Percentiles rank a stretch among this genome's conserved stretches.
Evolutionary conservation across 2,329 filamentous ascomycete genomes (phyloP).

Genomic region (Fusarium palustre): DNA sequence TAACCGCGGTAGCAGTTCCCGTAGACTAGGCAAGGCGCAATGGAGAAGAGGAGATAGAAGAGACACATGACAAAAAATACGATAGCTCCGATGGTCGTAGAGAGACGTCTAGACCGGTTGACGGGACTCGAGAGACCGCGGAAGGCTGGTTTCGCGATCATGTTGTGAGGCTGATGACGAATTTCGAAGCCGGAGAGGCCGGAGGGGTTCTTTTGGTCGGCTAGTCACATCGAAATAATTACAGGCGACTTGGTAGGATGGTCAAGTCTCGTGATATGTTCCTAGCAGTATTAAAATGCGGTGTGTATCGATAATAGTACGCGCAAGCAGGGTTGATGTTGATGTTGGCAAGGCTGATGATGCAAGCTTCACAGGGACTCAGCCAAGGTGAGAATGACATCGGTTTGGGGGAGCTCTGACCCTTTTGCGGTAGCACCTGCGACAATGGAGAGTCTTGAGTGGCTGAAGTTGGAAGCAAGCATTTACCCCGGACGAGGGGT

Average conservation of each 20-base stretch:
- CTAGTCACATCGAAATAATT: conserved; percentile 38
- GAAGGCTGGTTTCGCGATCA: conserved; percentile 37
- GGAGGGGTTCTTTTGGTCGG: conserved; percentile 35
- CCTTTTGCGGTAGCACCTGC: conserved; percentile 30
- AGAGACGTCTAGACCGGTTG: conserved; percentile 35
- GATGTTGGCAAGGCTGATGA: conserved; percentile 36
- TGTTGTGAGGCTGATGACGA: conserved; percentile 24
- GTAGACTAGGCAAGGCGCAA: conserved; percentile 47
- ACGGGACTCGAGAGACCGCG: conserved; percentile 31
- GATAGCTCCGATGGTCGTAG: conserved; percentile 32
- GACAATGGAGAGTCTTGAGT: conserved; percentile 10
- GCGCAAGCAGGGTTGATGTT: neutral
- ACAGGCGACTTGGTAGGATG: neutral
- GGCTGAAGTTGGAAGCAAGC: conserved; percentile 13
- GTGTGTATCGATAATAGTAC: neutral
- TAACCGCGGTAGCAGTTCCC: conserved; percentile 49
- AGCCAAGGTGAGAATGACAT: conserved; percentile 31
- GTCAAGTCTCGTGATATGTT: neutral
- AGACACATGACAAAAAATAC: conserved; percentile 46
- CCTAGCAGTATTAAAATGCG: neutral
- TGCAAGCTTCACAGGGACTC: conserved; percentile 6
- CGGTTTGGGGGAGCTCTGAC: conserved; percentile 36
- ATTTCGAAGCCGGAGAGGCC: conserved; percentile 31
- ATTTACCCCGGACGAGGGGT: conserved; percentile 7
- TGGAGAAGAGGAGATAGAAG: conserved; percentile 45